Base-by-base conservation (phyloP, 495 filamentous ascomycete genomes). In the Sordaria brevicollis region DNA sequence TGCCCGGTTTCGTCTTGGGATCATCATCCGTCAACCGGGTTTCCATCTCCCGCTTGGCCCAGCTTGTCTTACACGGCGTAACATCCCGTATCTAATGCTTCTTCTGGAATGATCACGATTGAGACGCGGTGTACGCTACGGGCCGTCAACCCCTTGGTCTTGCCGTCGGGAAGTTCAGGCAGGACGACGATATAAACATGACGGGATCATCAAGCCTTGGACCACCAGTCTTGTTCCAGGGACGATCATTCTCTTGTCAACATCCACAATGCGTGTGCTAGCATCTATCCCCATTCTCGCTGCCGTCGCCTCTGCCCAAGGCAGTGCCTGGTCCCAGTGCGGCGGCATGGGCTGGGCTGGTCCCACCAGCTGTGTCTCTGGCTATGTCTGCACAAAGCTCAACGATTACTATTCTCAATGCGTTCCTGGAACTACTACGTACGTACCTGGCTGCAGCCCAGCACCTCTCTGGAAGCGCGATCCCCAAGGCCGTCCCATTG, bases 271-370 rank as follows among this genome's bases (percentile, higher is more conserved):
- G 71, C 71, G 74, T 39, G 67, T 66, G 2, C 9, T 71, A 43
- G 54, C 65, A 43, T 34, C 67, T 2, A n/a, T 75, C 62, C 70
- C 68, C 54, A 9, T 74, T 7, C 37, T 70, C 34, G 72, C 67
- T 5, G 72, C 70, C 4, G 70, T 68, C 2, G 74, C 35, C 19
- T 34, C 66, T n/a, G 74, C 72, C 39, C 70, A 75, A 38, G 73
- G 78, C 38, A 73, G 71, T 3, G 74, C 77, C 21, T 39, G 69
- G 5, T 62, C 74, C 19, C 74, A 75, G 25, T 75, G 74, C 68
- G 74, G 74, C 49, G 74, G 74, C 10, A 29, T 65, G 2, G 68
- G 65, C 36, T 71, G 21, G 10, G 10, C 54, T 4, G 74, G 70
- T 13, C 67, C 72, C 17, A 67, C 39, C 8, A 41, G n/a, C 4